These are phyloP conservation scores for Aquanectria penicillioides DNA, from an alignment of 2,329 filamentous ascomycete species.

Conservation along the genomic window DNA sequence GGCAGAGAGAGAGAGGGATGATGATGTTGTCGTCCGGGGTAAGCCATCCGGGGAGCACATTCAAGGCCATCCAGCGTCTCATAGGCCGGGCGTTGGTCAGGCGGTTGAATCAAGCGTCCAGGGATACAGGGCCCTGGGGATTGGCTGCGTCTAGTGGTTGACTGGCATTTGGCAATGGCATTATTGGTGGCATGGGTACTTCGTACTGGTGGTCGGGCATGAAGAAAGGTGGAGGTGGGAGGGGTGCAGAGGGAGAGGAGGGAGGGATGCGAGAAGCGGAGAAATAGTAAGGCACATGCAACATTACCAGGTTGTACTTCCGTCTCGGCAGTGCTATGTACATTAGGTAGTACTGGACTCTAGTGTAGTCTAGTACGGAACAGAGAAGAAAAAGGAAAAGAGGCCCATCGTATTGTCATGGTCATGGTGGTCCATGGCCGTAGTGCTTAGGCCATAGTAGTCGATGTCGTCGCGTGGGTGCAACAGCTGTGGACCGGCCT, in stretches of 20 bases:
- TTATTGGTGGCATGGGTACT: slow-evolving; percentile 2
- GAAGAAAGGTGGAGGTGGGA: slow-evolving; percentile 17
- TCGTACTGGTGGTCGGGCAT: slow-evolving; percentile 28
- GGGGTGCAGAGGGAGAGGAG: slow-evolving; percentile 25
- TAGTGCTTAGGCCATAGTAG: too few species aligned
- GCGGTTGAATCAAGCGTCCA: slow-evolving; percentile 42
- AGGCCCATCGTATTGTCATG: too few species aligned
- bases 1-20: slow-evolving; percentile 20
- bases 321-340: too few species aligned
- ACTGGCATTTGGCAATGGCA: neutral
- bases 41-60: slow-evolving; percentile 32
- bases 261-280: neutral
- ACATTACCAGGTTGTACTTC: too few species aligned
- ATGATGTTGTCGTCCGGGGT: slow-evolving; percentile 32
- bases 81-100: slow-evolving; percentile 38
- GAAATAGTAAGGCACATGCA: too few species aligned
- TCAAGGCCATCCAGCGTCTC: slow-evolving; percentile 21
- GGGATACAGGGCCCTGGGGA: slow-evolving; percentile 29
- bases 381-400: too few species aligned
- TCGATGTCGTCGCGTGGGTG: too few species aligned
- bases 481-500: too few species aligned
- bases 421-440: too few species aligned
- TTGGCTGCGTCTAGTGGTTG: neutral
- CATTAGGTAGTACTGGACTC: too few species aligned
- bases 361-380: too few species aligned